Base-by-base conservation (phyloP, 148 eudicot species). In the Rhododendron mucronatum region DNA sequence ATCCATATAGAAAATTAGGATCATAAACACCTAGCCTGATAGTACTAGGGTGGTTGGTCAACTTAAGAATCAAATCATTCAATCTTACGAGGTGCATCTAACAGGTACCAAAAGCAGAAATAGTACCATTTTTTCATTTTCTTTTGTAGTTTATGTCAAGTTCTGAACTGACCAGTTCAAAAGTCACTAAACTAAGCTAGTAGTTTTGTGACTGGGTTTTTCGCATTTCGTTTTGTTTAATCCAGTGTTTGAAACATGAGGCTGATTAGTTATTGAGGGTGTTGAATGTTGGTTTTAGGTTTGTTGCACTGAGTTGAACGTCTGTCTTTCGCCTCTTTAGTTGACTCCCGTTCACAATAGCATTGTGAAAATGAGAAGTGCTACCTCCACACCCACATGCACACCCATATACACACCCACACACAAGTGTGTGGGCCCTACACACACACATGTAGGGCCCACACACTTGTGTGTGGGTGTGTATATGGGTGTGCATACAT, bases 231-330 rank as follows among this genome's bases (percentile, higher is more conserved):
- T 35, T 59, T 53, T 82, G 50, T 82, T 59, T 59, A 59, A 37
- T 16, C 6, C 7, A 9, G 44, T 5, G 30, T 12, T 82, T 82
- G 71, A 59, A 82, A 82, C 73, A 82, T 28, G 28, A 4, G 84
- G 23, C 37, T 9, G 71, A 48, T 55, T 59, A 82, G 84, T 20
- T 41, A 59, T 23, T n/a, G 53, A 39, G 69, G 84, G 35, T 63
- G 75, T 82, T 82, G 84, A 82, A 39, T 82, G 39, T 82, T 82
- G 75, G 84, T 37, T 37, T 37, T 12, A 11, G 75, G 84, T 61
- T 82, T 82, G 75, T 59, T 61, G 53, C 35, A n/a, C 47, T 20
- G 26, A 23, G 50, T 20, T 26, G 65, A 28, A 15, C 20, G 16
- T 59, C 18, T 21, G 23, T 69, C 4, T 67, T 30, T 71, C 13